These are phyloP conservation scores for Raffaelea deltoideospora DNA, from an alignment of 2,329 filamentous ascomycete genomes.

Conservation along the genomic window DNA sequence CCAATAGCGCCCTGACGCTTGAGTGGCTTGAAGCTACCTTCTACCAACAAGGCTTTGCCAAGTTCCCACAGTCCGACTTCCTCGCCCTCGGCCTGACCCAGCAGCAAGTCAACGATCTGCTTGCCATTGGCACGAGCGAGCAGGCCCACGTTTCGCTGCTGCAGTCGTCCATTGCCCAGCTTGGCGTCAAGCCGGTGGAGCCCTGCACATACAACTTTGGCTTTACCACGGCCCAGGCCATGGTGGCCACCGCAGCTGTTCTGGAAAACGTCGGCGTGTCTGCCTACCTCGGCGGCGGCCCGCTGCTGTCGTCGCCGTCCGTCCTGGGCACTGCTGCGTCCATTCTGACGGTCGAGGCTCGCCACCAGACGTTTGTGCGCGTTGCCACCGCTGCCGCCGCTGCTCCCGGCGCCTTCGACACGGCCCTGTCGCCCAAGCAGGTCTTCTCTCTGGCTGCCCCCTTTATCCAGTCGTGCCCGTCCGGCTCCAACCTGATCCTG, in stretches of 20 bases:
- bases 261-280: constrained; percentile 61
- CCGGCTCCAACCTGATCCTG: constrained; percentile 47
- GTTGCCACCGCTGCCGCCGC: constrained; percentile 39
- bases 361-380: constrained; percentile 61
- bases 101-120: constrained; percentile 41
- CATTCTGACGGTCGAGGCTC: constrained; percentile 58
- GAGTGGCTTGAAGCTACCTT: constrained; percentile 62
- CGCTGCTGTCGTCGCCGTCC: constrained; percentile 41
- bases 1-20: constrained; percentile 47
- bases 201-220: constrained; percentile 60
- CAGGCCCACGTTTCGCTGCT: constrained; percentile 44
- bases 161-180: constrained; percentile 43
- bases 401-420: constrained; percentile 55
- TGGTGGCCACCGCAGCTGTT: constrained; percentile 54
- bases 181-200: constrained; percentile 49
- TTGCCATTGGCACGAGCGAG: constrained; percentile 48
- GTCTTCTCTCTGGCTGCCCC: constrained; percentile 60
- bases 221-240: constrained; percentile 47
- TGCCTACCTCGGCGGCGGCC: constrained; percentile 58
- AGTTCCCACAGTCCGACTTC: constrained; percentile 52
- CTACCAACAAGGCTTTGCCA: constrained; percentile 55
- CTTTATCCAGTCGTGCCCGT: constrained; percentile 58
- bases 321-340: constrained; percentile 52
- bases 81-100: constrained; percentile 41
- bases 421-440: constrained; percentile 49